Evolutionary conservation across 352 stramenopile genomes (phyloP), one percentile per base, ranked within the genome.

Genomic region (Thraustochytrium sp.): DNA sequence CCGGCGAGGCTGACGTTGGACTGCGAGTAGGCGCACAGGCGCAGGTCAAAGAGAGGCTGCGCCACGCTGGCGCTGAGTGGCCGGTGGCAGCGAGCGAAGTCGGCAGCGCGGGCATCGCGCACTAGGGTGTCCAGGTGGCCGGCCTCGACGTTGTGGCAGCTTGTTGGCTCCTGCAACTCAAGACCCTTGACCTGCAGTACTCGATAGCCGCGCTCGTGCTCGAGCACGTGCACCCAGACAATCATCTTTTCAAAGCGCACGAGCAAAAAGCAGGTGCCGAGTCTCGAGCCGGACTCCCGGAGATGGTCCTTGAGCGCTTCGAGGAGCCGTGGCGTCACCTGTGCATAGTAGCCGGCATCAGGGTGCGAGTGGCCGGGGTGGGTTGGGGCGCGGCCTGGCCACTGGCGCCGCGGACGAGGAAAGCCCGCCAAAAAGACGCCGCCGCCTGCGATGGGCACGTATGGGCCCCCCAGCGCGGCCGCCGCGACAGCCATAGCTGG

Each of bases 241-340:
- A 80, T 64, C 68, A 80, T 80, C 46, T 80, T 80, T 26, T 80
- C 68, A 36, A 80, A 80, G 21, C 68, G 68, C n/a, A 80, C 34
- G 0, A 80, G 11, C 18, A 65, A 53, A 0, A 80, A 42, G 23
- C 4, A 36, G 21, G 18, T n/a, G 2, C 68, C 68, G 42, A 64
- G 63, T 1, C 48, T 26, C 23, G 68, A 75, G 21, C 16, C 44
- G 5, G 23, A 75, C 11, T 26, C 9, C 26, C 38, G 8, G 26
- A 23, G 13, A 9, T 8, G 8, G 4, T 29, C 13, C 31, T 13
- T 21, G 31, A 80, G 38, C 5, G 40, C 34, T 8, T 61, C 11
- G 0, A 64, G 9, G n/a, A 80, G 34, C 1, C 26, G 68, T 3
- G 68, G 68, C 8, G 36, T 16, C 23, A 64, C 49, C 46, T 80